These are phyloP conservation scores for Hymenoscyphus fructigenus DNA, from an alignment of 2,329 filamentous ascomycete species.

Conservation along the genomic window DNA sequence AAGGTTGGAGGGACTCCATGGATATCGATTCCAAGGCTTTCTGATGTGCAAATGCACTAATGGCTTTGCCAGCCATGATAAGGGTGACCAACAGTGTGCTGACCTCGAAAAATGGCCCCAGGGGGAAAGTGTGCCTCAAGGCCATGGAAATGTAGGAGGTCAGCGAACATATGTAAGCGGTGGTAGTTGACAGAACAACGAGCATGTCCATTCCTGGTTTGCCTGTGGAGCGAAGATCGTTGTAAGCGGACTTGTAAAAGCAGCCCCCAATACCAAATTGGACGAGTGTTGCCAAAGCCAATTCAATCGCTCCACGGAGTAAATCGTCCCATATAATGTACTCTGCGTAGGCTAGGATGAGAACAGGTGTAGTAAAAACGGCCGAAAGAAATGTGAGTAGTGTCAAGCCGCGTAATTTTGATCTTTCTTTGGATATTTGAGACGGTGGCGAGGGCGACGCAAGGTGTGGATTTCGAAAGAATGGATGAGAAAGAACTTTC, in stretches of 20 bases:
- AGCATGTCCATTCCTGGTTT: slow-evolving; percentile 69
- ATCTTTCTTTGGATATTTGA: slow-evolving; percentile 41
- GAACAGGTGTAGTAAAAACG: slow-evolving; percentile 58
- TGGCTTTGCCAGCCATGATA: slow-evolving; percentile 56
- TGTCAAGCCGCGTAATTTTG: slow-evolving; percentile 48
- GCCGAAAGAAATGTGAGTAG: slow-evolving; percentile 53
- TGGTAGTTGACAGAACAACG: slow-evolving; percentile 63
- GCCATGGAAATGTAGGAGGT: slow-evolving; percentile 51
- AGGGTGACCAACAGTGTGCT: slow-evolving; percentile 60
- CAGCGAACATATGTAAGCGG: slow-evolving; percentile 64
- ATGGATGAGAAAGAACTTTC: slow-evolving; percentile 38
- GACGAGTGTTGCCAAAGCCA: slow-evolving; percentile 66
- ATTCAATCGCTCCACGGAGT: slow-evolving; percentile 50
- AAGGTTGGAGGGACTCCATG: slow-evolving; percentile 55
- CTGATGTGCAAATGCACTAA: slow-evolving; percentile 53
- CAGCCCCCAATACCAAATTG: slow-evolving; percentile 60
- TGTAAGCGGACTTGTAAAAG: slow-evolving; percentile 67
- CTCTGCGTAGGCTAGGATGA: slow-evolving; percentile 67
- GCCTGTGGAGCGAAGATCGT: slow-evolving; percentile 54
- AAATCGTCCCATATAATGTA: slow-evolving; percentile 41
- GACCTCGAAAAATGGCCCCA: slow-evolving; percentile 59
- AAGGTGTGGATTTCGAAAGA: slow-evolving; percentile 38
- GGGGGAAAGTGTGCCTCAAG: slow-evolving; percentile 43
- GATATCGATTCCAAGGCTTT: slow-evolving; percentile 57
- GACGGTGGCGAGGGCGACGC: slow-evolving; percentile 40